These are phyloP conservation scores for Fusarium coffeatum DNA, from an alignment of 2,329 filamentous ascomycete species.

Conservation along the genomic window DNA sequence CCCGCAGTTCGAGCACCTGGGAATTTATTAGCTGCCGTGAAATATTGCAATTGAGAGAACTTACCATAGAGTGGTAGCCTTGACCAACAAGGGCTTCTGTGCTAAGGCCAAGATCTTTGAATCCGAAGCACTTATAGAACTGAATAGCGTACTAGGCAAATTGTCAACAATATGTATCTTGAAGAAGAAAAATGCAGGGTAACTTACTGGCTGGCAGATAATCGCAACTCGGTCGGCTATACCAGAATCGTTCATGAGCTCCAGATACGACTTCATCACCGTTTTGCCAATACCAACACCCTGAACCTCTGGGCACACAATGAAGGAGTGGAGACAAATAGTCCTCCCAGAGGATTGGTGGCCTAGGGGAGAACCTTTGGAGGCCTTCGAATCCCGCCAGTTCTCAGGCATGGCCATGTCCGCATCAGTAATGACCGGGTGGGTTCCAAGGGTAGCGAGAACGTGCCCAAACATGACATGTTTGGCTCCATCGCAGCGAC, in stretches of 20 bases:
- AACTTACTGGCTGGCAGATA: conserved; percentile 76
- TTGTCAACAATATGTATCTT: conserved; percentile 1
- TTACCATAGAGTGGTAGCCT: conserved; percentile 85
- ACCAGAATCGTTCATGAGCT: conserved; percentile 77
- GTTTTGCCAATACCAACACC: conserved; percentile 78
- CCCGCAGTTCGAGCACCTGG: conserved; percentile 43
- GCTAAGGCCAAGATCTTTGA: conserved; percentile 75
- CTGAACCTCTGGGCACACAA: conserved; percentile 80
- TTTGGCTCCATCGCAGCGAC: conserved; percentile 45
- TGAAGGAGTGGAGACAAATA: conserved; percentile 84
- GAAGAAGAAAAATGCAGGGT: background rate
- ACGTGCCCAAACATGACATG: conserved; percentile 81
- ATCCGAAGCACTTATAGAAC: conserved; percentile 84
- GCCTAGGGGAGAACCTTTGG: conserved; percentile 63
- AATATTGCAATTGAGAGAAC: conserved; percentile 28
- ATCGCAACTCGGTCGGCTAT: conserved; percentile 79
- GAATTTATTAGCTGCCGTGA: background rate
- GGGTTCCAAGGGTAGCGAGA: conserved; percentile 76
- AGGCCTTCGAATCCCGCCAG: conserved; percentile 66
- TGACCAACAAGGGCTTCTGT: conserved; percentile 79
- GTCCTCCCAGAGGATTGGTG: conserved; percentile 80
- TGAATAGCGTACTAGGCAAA: conserved; percentile 67
- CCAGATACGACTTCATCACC: conserved; percentile 80
- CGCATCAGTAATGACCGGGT: conserved; percentile 73
- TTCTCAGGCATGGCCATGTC: conserved; percentile 80